These are phyloP conservation scores for Paramyrothecium roridum DNA, from an alignment of 2,329 filamentous ascomycete genomes.

Conservation along the genomic window DNA sequence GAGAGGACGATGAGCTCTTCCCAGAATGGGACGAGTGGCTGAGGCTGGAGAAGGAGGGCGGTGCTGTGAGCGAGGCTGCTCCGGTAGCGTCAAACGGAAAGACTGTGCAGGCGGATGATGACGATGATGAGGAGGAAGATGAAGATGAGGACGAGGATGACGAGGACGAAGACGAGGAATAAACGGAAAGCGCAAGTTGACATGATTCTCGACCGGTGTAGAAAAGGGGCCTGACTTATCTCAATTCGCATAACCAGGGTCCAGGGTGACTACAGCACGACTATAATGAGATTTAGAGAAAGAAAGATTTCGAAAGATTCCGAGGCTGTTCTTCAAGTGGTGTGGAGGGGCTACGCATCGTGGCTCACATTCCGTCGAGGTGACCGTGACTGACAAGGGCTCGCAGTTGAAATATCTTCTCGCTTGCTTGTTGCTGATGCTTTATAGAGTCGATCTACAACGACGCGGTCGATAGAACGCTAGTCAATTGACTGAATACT, in stretches of 20 bases:
- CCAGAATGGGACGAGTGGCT: slow-evolving; percentile 95
- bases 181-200: no score
- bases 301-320: slow-evolving; percentile 8
- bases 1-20: slow-evolving; percentile 83
- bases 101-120: slow-evolving; percentile 13
- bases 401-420: no score
- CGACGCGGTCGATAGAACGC: no score
- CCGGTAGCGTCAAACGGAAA: slow-evolving; percentile 4
- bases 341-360: no score
- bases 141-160: slow-evolving; percentile 21
- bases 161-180: slow-evolving; percentile 16
- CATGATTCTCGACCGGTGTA: slow-evolving; percentile 12
- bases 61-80: slow-evolving; percentile 19
- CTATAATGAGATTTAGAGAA: slow-evolving; percentile 22
- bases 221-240: slow-evolving; percentile 15
- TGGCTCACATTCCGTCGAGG: no score
- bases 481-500: no score
- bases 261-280: slow-evolving; percentile 21
- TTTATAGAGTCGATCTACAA: no score
- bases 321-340: background rate
- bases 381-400: no score
- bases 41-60: slow-evolving; percentile 72
- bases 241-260: slow-evolving; percentile 2
- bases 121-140: slow-evolving; percentile 11
- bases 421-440: no score